Evolutionary conservation across 2,329 filamentous ascomycete genomes (phyloP), one percentile per base, ranked within the genome.

Genomic region (Ustilaginoidea virens): DNA sequence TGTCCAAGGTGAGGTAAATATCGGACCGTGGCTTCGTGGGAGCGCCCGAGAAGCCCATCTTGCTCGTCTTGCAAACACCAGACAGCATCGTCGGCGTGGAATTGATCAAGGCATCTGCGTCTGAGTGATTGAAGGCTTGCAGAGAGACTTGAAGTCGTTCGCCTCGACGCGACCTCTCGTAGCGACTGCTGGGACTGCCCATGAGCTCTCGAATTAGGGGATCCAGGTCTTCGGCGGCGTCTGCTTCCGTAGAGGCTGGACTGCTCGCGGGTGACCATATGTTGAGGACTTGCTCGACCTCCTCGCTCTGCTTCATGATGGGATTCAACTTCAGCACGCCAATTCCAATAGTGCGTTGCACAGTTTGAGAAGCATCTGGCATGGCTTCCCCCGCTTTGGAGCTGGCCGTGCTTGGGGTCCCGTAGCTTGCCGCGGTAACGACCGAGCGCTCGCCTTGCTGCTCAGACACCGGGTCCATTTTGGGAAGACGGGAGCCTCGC

Each of bases 1-100:
- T 75, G 33, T 74, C 73, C 27, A 98, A 54, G 0, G 85, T 94
- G 25, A 98, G 54, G 48, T 98, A 98, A 28, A 98, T 96, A 49
- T 98, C 92, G 8, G 85, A 94, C 42, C 92, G 68, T 11, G 80
- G 66, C 47, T 83, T 86, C 0, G 79, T 85, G 0, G 90, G 87
- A 2, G 86, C 86, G 9, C 86, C 86, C 4, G 87, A 82, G 49
- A 98, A 96, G 2, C 86, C 90, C 51, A 96, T 86, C 49, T 90
- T 90, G 43, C 66, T 78, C 1, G 86, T 92, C 49, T 79, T 79
- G 33, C 66, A 66, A 34, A 96, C 70, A 29, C 79, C 76, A 28
- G 92, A 78, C 10, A 98, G 69, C 10, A 92, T 58, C 0, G 87
- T 96, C 0, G 90, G 90, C 3, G 83, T 93, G 27, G 78, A 74